These are phyloP conservation scores for Talaromyces rugulosus DNA, from an alignment of 2,329 filamentous ascomycete genomes.

Conservation along the genomic window DNA sequence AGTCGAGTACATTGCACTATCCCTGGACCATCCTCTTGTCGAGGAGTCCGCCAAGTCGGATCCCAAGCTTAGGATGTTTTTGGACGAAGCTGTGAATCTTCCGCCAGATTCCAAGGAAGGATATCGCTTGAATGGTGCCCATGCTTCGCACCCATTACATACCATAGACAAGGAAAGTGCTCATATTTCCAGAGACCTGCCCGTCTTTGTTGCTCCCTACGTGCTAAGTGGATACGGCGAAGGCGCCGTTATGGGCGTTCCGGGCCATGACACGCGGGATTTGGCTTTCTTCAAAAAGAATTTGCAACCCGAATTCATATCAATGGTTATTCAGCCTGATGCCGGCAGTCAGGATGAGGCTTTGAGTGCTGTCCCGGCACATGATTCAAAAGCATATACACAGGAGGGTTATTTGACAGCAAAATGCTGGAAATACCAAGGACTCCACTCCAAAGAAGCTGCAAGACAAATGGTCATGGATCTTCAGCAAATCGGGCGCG, in stretches of 20 bases:
- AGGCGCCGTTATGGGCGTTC: constrained; percentile 88
- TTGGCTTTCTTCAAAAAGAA: constrained; percentile 76
- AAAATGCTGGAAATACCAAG: constrained; percentile 61
- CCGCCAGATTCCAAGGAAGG: constrained; percentile 57
- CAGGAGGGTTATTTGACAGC: constrained; percentile 65
- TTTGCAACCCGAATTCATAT: constrained; percentile 55
- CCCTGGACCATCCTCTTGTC: constrained; percentile 68
- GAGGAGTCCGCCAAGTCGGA: constrained; percentile 56
- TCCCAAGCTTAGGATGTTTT: constrained; percentile 60
- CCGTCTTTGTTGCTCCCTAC: constrained; percentile 78
- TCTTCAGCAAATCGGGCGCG: constrained; percentile 51
- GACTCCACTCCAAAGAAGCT: constrained; percentile 60
- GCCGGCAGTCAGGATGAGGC: constrained; percentile 7
- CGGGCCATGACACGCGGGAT: constrained; percentile 76
- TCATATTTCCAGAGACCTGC: constrained; percentile 47
- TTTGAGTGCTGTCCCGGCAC: constrained; percentile 23
- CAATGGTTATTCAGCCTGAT: constrained; percentile 54
- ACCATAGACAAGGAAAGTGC: constrained; percentile 51
- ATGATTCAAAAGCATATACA: constrained; percentile 54
- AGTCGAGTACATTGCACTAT: constrained; percentile 78
- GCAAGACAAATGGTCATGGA: constrained; percentile 55
- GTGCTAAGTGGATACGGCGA: constrained; percentile 82
- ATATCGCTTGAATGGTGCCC: constrained; percentile 60
- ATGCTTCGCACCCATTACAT: constrained; percentile 61
- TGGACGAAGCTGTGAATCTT: constrained; percentile 55